Evolutionary conservation across 148 eudicot species (phyloP), one percentile per base, ranked within the genome.

Genomic region (Chenopodium album): DNA sequence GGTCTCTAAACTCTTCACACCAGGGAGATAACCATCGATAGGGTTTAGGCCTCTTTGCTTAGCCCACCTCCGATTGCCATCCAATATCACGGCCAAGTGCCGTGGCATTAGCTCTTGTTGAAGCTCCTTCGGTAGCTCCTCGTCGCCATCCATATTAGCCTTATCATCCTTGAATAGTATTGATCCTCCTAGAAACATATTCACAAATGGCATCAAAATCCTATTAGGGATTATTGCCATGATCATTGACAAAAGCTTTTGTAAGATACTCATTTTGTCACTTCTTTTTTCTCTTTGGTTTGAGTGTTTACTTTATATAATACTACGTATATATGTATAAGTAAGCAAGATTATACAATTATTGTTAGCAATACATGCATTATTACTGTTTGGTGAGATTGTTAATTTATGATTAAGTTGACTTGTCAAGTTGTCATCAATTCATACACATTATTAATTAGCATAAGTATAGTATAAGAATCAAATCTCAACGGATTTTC

Each of bases 61-160:
- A 1, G 90, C 92, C 92, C 92, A 89, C 71, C 90, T 85, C 46
- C 89, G 75, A 54, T 81, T 89, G 17, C 92, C 92, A 63, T 89
- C 92, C 85, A 83, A 34, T 47, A 88, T 86, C 11, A 86, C 76
- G 4, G 85, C 92, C 60, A 89, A 83, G 44, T 89, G 92, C 46
- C 79, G 37, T 10, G 92, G 92, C 92, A 89, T 86, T 28, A 63
- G 37, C 59, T 87, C 91, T 1, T 52, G 75, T 16, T 68, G 73
- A 3, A 89, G 84, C 4, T 82, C 85, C 79, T 34, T 77, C 20
- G 87, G 88, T 64, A 84, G 67, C 29, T 74, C 76, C 1, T 16
- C 54, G 7, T 76, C 75, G 6, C 9, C 19, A 13, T 29, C 29
- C 3, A 1, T 16, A 1, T 29, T 60, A 19, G 4, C 31, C 10